Conservation (phyloP, 345 rosid genomes). For the Gynandropsis gynandra region DNA sequence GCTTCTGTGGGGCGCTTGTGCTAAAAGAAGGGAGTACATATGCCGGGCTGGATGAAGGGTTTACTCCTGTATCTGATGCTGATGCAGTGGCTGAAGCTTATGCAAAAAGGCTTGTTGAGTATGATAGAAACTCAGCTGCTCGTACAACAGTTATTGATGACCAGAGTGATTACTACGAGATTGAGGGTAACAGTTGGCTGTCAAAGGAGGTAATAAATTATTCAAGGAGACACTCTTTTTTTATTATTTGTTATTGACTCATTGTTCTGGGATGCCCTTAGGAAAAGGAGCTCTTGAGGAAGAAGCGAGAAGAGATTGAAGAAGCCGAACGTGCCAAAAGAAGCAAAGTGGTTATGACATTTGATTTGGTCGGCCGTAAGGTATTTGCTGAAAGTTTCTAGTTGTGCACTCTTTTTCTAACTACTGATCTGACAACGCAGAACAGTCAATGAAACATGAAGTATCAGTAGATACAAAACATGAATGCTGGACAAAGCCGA, state of each 20-base stretch:
- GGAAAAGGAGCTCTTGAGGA: constrained; percentile 83
- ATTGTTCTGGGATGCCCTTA: constrained; percentile 1
- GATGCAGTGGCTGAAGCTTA: constrained; percentile 87
- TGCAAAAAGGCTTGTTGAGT: constrained; percentile 87
- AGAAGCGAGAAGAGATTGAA: constrained; percentile 71
- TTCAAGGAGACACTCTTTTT: too few relatives aligned
- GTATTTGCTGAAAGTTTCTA: constrained; percentile 25
- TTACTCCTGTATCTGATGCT: constrained; percentile 59
- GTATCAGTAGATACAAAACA: too few relatives aligned
- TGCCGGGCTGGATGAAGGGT: constrained; percentile 72
- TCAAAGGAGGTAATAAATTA: constrained; percentile 63
- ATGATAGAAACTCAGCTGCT: constrained; percentile 82
- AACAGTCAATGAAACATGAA: too few relatives aligned
- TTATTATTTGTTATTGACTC: constrained; percentile 6
- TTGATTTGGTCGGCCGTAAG: constrained; percentile 96
- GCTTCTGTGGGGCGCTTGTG: constrained; percentile 81
- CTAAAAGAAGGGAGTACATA: constrained; percentile 78
- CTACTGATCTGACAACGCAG: too few relatives aligned
- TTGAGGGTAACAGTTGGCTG: constrained; percentile 89
- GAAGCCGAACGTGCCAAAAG: constrained; percentile 67
- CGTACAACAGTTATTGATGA: constrained; percentile 95
- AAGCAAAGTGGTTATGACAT: constrained; percentile 75
- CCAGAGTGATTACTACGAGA: constrained; percentile 92
- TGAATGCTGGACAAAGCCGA: too few relatives aligned
- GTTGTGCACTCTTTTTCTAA: background rate